A percentile compares a stretch with the other conserved stretches of the same genome.
Evolutionary conservation across 1,139 yeast species (phyloP).

Genomic region (Keqinozyma sinolaborantium): DNA sequence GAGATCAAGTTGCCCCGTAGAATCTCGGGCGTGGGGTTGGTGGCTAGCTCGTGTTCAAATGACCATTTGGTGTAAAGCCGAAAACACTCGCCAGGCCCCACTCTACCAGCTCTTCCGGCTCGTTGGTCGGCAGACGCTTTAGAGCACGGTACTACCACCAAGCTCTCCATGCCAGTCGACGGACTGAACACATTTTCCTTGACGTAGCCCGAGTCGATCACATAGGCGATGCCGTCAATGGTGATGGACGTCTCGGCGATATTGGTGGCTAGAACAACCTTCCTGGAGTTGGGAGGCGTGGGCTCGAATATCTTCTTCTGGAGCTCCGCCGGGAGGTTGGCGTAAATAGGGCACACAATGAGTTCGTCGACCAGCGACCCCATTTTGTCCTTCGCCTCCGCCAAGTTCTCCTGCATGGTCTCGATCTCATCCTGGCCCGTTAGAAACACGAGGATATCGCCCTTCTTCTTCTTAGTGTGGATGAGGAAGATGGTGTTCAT

Average conservation of each 20-base stretch:
- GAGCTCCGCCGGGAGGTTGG: slow-evolving; percentile 81
- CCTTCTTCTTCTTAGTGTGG: slow-evolving; percentile 69
- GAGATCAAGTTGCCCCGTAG: slow-evolving; percentile 75
- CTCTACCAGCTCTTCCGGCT: slow-evolving; percentile 97
- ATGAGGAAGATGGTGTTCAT: slow-evolving; percentile 76
- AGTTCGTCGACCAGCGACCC: slow-evolving; percentile 63
- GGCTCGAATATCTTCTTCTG: slow-evolving; percentile 85
- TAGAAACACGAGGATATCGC: slow-evolving; percentile 87
- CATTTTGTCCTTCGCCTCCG: slow-evolving; percentile 61
- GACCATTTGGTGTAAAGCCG: slow-evolving; percentile 87
- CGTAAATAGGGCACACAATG: slow-evolving; percentile 84
- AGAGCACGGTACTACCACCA: slow-evolving; percentile 84
- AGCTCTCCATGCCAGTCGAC: slow-evolving; percentile 83
- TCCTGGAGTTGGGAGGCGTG: slow-evolving; percentile 73
- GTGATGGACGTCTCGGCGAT: slow-evolving; percentile 97
- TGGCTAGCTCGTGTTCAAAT: slow-evolving; percentile 70
- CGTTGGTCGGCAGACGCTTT: slow-evolving; percentile 94
- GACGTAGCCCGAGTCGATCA: slow-evolving; percentile 90
- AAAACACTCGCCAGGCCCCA: slow-evolving; percentile 94
- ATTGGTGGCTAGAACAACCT: slow-evolving; percentile 91
- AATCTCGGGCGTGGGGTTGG: slow-evolving; percentile 86
- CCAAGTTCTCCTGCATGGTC: slow-evolving; percentile 65
- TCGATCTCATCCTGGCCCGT: slow-evolving; percentile 97
- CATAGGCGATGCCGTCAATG: slow-evolving; percentile 85
- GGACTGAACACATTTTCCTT: slow-evolving; percentile 85